Percentiles rank a stretch among this genome's conserved stretches.
These are phyloP conservation scores for Amaranthus palmeri DNA, from an alignment of 148 eudicot genomes.

Conservation along the genomic window DNA sequence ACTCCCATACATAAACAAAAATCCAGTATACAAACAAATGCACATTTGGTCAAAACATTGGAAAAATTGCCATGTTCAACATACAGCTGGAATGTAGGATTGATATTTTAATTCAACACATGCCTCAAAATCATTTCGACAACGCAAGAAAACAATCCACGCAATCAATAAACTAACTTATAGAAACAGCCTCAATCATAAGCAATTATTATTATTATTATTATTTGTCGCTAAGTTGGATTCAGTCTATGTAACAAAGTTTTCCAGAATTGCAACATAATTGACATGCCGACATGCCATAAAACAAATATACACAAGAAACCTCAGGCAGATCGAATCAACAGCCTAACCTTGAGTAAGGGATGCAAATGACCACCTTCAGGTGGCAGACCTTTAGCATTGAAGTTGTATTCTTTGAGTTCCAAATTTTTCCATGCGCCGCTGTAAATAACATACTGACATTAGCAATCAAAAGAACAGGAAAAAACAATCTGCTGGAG, in stretches of 20 bases:
- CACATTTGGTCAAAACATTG: too few relatives aligned
- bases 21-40: too few relatives aligned
- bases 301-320: not conserved
- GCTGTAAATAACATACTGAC: constrained; percentile 28
- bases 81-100: too few relatives aligned
- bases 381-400: constrained; percentile 76
- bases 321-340: not conserved
- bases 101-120: too few relatives aligned
- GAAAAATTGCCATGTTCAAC: too few relatives aligned
- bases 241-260: not conserved
- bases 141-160: not conserved
- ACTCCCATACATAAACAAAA: too few relatives aligned
- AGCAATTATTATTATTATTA: not conserved
- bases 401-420: constrained; percentile 89
- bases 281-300: not conserved
- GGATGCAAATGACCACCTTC: constrained; percentile 95
- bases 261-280: not conserved
- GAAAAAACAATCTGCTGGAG: not conserved
- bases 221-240: not conserved
- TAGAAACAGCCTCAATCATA: not conserved
- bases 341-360: constrained; percentile 69
- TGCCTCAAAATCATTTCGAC: not conserved
- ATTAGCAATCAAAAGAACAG: constrained; percentile 9
- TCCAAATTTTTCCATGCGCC: constrained; percentile 83
- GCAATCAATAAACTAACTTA: not conserved